A percentile compares a stretch with the other conserved stretches of the same genome.
phyloP scores from a whole-genome alignment of 1,284 basidiomycete species.

The Rhodotorula sp. region DNA sequence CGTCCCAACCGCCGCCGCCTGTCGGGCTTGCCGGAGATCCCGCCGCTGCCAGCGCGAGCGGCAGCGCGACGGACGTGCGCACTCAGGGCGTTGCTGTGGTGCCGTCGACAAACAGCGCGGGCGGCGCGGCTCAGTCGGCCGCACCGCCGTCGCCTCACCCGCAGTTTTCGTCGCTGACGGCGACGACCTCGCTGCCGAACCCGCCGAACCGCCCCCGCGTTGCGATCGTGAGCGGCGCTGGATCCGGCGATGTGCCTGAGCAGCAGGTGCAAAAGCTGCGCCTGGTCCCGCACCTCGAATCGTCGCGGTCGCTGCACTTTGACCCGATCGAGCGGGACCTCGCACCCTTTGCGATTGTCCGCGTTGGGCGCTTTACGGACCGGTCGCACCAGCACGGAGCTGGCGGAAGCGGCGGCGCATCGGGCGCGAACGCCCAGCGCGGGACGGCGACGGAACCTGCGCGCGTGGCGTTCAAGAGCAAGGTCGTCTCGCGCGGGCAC shows the following conservation, averaged over 20 bases:
- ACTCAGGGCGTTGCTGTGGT: neutral
- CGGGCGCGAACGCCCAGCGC: conserved; percentile 54
- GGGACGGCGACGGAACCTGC: conserved; percentile 61
- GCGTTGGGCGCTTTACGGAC: conserved; percentile 50
- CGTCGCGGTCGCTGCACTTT: conserved; percentile 83
- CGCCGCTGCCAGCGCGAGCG: neutral
- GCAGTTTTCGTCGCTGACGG: conserved; percentile 10
- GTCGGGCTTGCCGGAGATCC: neutral
- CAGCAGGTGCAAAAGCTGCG: conserved; percentile 60
- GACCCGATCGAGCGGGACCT: conserved; percentile 89
- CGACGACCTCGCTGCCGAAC: conserved; percentile 16
- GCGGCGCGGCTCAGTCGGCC: neutral
- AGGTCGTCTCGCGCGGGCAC: conserved; percentile 91
- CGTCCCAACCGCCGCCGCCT: conserved; percentile 33
- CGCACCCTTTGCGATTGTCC: conserved; percentile 54
- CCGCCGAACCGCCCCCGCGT: conserved; percentile 8
- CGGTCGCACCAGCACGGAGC: conserved; percentile 49
- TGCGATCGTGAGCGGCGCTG: conserved; percentile 5
- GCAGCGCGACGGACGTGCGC: neutral
- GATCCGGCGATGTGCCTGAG: neutral
- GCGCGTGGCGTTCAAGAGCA: conserved; percentile 92
- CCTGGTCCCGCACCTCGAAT: conserved; percentile 91
- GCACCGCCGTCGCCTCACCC: neutral
- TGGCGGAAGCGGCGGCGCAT: conserved; percentile 13
- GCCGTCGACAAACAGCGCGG: neutral